Percentiles rank a stretch among this genome's conserved stretches.
Evolutionary conservation across 768 basidiomycete species (phyloP).

Genomic region (Suillus subalutaceus): DNA sequence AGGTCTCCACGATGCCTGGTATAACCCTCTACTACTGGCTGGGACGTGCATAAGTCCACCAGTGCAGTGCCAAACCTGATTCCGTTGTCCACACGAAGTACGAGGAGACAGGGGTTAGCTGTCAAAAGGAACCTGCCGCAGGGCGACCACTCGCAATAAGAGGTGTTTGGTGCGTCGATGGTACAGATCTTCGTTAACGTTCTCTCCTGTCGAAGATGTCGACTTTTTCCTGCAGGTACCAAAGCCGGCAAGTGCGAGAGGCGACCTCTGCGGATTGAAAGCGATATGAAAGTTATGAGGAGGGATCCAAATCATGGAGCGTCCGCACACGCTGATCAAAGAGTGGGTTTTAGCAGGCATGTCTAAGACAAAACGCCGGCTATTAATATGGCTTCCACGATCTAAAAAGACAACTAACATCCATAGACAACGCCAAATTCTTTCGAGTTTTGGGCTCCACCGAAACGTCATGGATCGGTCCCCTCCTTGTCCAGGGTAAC

Average conservation of each 20-base stretch:
- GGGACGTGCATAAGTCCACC: slow-evolving; percentile 87
- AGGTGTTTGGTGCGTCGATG: slow-evolving; percentile 92
- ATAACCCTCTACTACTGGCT: slow-evolving; percentile 81
- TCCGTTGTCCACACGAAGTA: slow-evolving; percentile 94
- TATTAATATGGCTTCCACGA: not conserved
- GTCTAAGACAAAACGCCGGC: slow-evolving; percentile 44
- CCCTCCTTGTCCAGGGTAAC: slow-evolving; percentile 92
- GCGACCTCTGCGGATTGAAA: slow-evolving; percentile 93
- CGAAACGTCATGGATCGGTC: slow-evolving; percentile 93
- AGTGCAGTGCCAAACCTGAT: slow-evolving; percentile 93
- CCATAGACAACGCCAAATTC: slow-evolving; percentile 98
- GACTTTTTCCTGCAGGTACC: slow-evolving; percentile 95
- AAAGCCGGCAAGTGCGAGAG: slow-evolving; percentile 91
- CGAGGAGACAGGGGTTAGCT: slow-evolving; percentile 94
- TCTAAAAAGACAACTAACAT: slow-evolving; percentile 57
- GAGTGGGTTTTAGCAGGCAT: slow-evolving; percentile 94
- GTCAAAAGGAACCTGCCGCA: slow-evolving; percentile 93
- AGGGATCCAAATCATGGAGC: slow-evolving; percentile 83
- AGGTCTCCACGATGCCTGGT: slow-evolving; percentile 87
- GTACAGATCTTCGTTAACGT: slow-evolving; percentile 75
- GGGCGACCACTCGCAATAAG: slow-evolving; percentile 93
- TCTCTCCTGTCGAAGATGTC: slow-evolving; percentile 90
- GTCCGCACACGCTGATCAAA: slow-evolving; percentile 90
- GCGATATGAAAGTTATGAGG: slow-evolving; percentile 92
- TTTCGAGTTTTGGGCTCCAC: slow-evolving; percentile 97